Evolutionary conservation across 2,329 filamentous ascomycete species (phyloP), one percentile per base, ranked within the genome.

Genomic region (Neonectria coccinea): DNA sequence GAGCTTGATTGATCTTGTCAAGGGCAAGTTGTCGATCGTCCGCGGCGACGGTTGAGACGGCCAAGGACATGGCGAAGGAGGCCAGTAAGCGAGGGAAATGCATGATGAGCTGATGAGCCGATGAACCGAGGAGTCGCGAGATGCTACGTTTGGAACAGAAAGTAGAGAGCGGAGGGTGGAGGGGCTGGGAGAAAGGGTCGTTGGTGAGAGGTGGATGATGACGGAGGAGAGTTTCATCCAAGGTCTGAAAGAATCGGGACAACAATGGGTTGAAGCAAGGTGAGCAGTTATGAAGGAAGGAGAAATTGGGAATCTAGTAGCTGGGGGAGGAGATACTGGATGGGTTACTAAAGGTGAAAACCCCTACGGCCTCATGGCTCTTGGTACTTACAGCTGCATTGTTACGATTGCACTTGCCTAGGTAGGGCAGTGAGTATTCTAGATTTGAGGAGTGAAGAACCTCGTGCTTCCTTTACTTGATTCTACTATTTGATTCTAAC

Each of bases 1-100:
- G 76, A 48, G 73, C 77, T 58, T 75, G 70, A 48, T 79, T 79
- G 66, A 79, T 65, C 42, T 74, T 70, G 39, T 60, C 62, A 52
- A 79, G 60, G 31, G 76, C 75, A 12, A 64, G 58, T 22, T 14
- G 66, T 44, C 45, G 47, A 33, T 79, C 73, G 18, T 75, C 66
- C 16, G 64, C 68, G 58, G 67, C 67, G 20, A 62, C 67, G 14
- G 22, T 56, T n/a, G 48, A 55, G 52, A 18, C 36, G 12, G 58
- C 45, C 33, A 64, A 41, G 22, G 74, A n/a, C 22, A 72, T 25
- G 48, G 56, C 27, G 25, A 72, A 18, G n/a, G 31, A 64, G 29
- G 62, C 47, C 18, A 71, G 50, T 47, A 44, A 18, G 3, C 42
- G 12, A 33, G 29, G 6, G 4, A 57, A 39, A n/a, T 62, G 42